phyloP scores from a whole-genome alignment of 148 eudicot genomes.

The Rhododendron griersonianum region DNA sequence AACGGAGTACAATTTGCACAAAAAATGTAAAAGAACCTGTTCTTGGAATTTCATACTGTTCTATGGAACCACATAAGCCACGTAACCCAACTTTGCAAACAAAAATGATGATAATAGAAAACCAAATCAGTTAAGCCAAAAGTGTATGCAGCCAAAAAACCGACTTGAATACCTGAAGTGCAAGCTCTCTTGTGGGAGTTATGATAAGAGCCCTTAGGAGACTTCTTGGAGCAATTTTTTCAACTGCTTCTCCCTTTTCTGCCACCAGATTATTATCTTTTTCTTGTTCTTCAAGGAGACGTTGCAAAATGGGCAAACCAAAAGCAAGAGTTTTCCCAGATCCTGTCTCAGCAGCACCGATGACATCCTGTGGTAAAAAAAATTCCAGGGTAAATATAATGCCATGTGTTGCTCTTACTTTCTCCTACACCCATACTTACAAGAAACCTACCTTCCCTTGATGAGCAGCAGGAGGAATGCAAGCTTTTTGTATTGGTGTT shows the following conservation, averaged over 20 bases:
- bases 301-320: conserved; percentile 93
- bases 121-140: neutral
- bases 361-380: conserved; percentile 62
- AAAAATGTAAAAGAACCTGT: neutral
- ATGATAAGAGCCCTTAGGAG: conserved; percentile 75
- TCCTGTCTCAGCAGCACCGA: conserved; percentile 99
- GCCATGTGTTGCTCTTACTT: conserved; percentile 3
- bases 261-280: conserved; percentile 46
- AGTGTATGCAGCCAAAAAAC: neutral
- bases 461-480: conserved; percentile 96
- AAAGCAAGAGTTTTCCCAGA: conserved; percentile 98
- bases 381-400: conserved; percentile 2
- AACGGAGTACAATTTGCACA: neutral
- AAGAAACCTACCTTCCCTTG: conserved; percentile 78
- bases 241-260: conserved; percentile 48
- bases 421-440: neutral
- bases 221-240: conserved; percentile 51
- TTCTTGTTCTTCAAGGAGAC: conserved; percentile 90
- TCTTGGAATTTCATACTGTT: neutral
- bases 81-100: neutral
- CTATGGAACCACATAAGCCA: neutral
- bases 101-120: neutral
- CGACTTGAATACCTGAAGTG: conserved; percentile 62
- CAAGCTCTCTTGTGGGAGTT: conserved; percentile 97
- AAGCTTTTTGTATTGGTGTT: conserved; percentile 90